These are phyloP conservation scores for Limtongia smithiae DNA, from an alignment of 805 yeast genomes.

Conservation along the genomic window DNA sequence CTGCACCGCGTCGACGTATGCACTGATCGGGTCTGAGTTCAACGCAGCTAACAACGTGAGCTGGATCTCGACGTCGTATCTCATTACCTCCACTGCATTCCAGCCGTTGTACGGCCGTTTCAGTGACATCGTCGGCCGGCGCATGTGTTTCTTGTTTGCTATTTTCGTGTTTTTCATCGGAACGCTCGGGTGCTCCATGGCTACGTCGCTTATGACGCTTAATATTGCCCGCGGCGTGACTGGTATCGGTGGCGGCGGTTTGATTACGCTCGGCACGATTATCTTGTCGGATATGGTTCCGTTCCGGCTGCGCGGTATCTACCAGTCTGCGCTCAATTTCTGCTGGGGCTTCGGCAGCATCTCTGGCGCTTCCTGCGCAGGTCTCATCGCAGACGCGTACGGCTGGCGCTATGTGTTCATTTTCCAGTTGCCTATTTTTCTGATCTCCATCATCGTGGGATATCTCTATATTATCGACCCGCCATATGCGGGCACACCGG, in stretches of 20 bases:
- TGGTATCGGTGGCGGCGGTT: constrained; percentile 92
- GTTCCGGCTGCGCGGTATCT: constrained; percentile 69
- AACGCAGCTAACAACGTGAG: constrained; percentile 47
- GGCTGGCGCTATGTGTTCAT: constrained; percentile 61
- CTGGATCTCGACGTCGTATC: constrained; percentile 67
- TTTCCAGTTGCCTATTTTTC: constrained; percentile 41
- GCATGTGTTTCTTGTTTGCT: constrained; percentile 38
- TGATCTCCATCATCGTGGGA: constrained; percentile 41
- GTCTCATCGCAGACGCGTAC: constrained; percentile 47
- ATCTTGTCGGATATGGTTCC: constrained; percentile 75
- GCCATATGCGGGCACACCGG: constrained; percentile 14
- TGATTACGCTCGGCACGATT: constrained; percentile 70
- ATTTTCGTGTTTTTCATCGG: constrained; percentile 26
- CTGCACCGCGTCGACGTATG: constrained; percentile 48
- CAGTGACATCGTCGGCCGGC: constrained; percentile 49
- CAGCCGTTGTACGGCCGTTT: constrained; percentile 65
- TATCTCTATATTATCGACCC: constrained; percentile 26
- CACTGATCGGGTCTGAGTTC: constrained; percentile 48
- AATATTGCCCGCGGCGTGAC: constrained; percentile 56
- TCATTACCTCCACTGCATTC: constrained; percentile 61
- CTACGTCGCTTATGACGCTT: constrained; percentile 26
- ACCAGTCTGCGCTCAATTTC: constrained; percentile 45
- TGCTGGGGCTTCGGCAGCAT: constrained; percentile 65
- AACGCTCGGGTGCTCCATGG: constrained; percentile 30
- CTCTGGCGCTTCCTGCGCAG: constrained; percentile 61